These are phyloP conservation scores for Cinnamomum micranthum DNA, from an alignment of 164 flowering plant genomes.

Conservation along the genomic window DNA sequence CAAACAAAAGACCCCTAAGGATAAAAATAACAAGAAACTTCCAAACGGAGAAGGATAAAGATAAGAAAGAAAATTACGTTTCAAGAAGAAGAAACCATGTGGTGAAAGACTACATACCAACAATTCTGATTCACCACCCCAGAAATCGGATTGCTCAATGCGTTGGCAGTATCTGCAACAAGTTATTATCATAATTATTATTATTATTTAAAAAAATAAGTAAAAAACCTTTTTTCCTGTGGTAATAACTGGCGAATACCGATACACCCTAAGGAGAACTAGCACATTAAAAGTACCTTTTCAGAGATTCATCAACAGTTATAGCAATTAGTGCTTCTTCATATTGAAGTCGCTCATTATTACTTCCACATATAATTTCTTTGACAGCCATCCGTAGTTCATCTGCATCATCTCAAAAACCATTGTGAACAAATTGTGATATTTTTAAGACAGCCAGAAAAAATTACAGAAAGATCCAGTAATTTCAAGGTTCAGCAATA, in stretches of 20 bases:
- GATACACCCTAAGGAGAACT: no score
- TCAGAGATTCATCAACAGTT: slow-evolving; percentile 85
- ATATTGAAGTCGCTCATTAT: slow-evolving; percentile 52
- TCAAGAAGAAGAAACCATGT: no score
- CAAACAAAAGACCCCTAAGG: no score
- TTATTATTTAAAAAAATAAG: no score
- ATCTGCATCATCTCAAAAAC: slow-evolving; percentile 39
- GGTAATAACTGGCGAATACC: not conserved
- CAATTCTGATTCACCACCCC: slow-evolving; percentile 97
- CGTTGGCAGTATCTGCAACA: slow-evolving; percentile 80
- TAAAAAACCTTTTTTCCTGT: not conserved
- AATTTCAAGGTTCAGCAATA: not conserved
- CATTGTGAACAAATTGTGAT: not conserved
- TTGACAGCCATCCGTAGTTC: slow-evolving; percentile 88
- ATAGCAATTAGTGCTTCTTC: slow-evolving; percentile 85
- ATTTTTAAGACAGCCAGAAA: not conserved
- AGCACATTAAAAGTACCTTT: slow-evolving; percentile 38
- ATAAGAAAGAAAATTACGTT: no score
- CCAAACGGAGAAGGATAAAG: no score
- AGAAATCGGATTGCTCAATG: slow-evolving; percentile 65
- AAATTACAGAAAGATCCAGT: not conserved
- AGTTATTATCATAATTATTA: not conserved
- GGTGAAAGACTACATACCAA: slow-evolving; percentile 34
- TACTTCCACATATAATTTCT: slow-evolving; percentile 71
- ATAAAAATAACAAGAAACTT: no score